Conservation (phyloP, 257 asterid genomes). For the Nicotiana attenuata region DNA sequence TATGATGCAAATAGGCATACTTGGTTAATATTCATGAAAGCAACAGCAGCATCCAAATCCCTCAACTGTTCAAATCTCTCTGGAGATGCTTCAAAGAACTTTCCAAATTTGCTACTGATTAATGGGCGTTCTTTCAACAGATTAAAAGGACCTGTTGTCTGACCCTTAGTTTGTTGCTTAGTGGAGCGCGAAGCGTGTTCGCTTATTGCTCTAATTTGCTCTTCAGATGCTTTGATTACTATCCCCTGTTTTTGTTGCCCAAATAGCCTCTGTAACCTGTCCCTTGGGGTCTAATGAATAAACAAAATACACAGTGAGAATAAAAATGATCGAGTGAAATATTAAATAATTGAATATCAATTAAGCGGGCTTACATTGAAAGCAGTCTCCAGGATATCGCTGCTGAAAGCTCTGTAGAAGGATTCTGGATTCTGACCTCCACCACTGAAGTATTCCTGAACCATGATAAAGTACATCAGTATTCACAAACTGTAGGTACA, state of each 20-base stretch:
- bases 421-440: conserved; percentile 39
- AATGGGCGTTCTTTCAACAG: conserved; percentile 19
- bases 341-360: not conserved
- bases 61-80: conserved; percentile 23
- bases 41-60: conserved; percentile 26
- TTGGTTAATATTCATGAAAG: conserved; percentile 36
- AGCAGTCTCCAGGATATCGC: conserved; percentile 41
- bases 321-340: not conserved
- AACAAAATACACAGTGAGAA: not conserved
- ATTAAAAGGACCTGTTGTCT: conserved; percentile 28
- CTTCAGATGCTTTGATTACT: conserved; percentile 29
- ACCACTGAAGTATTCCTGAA: conserved; percentile 39
- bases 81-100: conserved; percentile 29
- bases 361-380: conserved; percentile 27
- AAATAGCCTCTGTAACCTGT: conserved; percentile 22
- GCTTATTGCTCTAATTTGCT: conserved; percentile 40
- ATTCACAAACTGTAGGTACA: too few relatives aligned
- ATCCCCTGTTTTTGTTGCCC: conserved; percentile 29
- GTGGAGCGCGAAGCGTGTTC: conserved; percentile 14
- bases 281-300: conserved; percentile 21
- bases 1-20: conserved; percentile 2
- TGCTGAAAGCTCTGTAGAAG: conserved; percentile 39
- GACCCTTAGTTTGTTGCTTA: conserved; percentile 6
- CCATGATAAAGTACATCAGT: not conserved
- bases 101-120: conserved; percentile 25